phyloP scores from a whole-genome alignment of 2,329 filamentous ascomycete species.

The Penicillium sp. region DNA sequence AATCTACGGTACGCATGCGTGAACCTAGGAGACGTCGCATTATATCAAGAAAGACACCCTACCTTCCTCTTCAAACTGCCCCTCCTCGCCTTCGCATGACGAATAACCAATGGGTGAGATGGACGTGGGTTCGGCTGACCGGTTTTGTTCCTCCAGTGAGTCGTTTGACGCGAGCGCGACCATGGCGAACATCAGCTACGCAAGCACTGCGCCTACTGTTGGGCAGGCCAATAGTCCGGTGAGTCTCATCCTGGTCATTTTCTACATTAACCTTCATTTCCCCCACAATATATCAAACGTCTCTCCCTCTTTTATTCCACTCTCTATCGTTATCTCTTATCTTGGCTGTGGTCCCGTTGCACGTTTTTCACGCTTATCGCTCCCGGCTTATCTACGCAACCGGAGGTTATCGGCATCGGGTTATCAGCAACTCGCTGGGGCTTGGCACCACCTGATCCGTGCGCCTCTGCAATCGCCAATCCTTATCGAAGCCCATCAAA shows the following conservation, averaged over 20 bases:
- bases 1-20: slow-evolving; percentile 51
- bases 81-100: slow-evolving; percentile 12
- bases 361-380: slow-evolving; percentile 24
- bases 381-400: slow-evolving; percentile 25
- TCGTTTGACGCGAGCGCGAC: slow-evolving; percentile 51
- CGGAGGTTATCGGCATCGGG: slow-evolving; percentile 34
- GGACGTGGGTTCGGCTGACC: slow-evolving; percentile 26
- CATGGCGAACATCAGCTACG: slow-evolving; percentile 62
- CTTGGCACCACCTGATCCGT: slow-evolving; percentile 41
- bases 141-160: slow-evolving; percentile 27
- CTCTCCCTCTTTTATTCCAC: slow-evolving; percentile 16
- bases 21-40: background rate
- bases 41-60: background rate
- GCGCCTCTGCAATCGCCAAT: slow-evolving; percentile 45
- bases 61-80: background rate
- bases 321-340: slow-evolving; percentile 14
- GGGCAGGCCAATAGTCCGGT: slow-evolving; percentile 57
- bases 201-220: slow-evolving; percentile 65
- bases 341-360: background rate
- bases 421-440: slow-evolving; percentile 34
- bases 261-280: background rate
- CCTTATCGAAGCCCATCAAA: slow-evolving; percentile 50
- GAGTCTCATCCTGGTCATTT: slow-evolving; percentile 27
- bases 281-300: background rate
- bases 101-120: slow-evolving; percentile 9